Evolutionary conservation across 192 early-diverging fungal genomes (phyloP).

Genomic region (Coemansia pectinata): DNA sequence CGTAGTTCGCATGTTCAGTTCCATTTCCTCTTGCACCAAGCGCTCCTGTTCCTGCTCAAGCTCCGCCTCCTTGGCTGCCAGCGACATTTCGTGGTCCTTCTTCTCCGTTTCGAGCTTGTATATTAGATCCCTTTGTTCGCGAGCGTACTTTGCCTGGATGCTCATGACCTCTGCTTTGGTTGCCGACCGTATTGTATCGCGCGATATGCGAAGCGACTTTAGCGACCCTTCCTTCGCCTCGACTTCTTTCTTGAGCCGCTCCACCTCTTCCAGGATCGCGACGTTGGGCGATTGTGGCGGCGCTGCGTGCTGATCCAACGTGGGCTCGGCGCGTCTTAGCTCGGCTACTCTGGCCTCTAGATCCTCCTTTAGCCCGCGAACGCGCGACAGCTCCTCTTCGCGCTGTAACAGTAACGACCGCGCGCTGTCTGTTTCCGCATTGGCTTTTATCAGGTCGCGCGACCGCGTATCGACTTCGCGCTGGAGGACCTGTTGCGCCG

Average conservation of each 20-base stretch:
- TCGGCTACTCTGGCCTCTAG: slow-evolving; percentile 43
- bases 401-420: slow-evolving; percentile 35
- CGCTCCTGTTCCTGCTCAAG: slow-evolving; percentile 52
- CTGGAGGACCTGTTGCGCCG: slow-evolving; percentile 30
- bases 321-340: slow-evolving; percentile 22
- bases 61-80: slow-evolving; percentile 38
- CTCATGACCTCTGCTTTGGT: slow-evolving; percentile 53
- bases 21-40: slow-evolving; percentile 53
- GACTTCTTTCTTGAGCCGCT: slow-evolving; percentile 42
- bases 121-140: slow-evolving; percentile 39
- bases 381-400: slow-evolving; percentile 50
- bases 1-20: slow-evolving; percentile 37
- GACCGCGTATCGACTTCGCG: slow-evolving; percentile 35
- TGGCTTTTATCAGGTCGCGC: slow-evolving; percentile 36
- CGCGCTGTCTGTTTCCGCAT: slow-evolving; percentile 44
- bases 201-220: slow-evolving; percentile 52
- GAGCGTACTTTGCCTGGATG: slow-evolving; percentile 49
- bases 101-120: slow-evolving; percentile 41
- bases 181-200: slow-evolving; percentile 46
- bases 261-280: slow-evolving; percentile 40
- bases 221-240: slow-evolving; percentile 49
- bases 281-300: slow-evolving; percentile 40
- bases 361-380: slow-evolving; percentile 51
- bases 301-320: slow-evolving; percentile 12
- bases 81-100: slow-evolving; percentile 29